phyloP scores from a whole-genome alignment of 2,329 filamentous ascomycete species.

The Colletotrichum lentis region DNA sequence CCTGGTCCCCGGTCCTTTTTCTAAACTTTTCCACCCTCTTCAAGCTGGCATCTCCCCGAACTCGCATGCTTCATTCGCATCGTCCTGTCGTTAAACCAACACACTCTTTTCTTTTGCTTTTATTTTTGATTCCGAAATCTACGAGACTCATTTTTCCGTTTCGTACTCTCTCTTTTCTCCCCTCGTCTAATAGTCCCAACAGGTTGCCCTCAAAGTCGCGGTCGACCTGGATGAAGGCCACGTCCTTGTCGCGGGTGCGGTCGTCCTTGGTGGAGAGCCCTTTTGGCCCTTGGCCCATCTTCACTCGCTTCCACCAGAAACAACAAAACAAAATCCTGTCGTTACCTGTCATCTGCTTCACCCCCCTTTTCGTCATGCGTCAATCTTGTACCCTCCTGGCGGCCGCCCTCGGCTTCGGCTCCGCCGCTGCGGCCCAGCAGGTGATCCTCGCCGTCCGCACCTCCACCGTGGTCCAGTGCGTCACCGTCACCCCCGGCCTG shows the following conservation, averaged over 20 bases:
- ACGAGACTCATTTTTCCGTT: too few relatives aligned
- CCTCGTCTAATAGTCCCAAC: too few relatives aligned
- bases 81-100: neutral
- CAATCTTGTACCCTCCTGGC: neutral
- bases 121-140: too few relatives aligned
- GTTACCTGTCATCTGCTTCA: neutral
- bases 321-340: neutral
- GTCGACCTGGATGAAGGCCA: conserved; percentile 43
- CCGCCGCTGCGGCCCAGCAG: neutral
- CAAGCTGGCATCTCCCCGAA: neutral
- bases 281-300: too few relatives aligned
- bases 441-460: neutral
- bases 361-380: neutral
- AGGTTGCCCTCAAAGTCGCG: conserved; percentile 42
- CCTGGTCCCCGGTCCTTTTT: too few relatives aligned
- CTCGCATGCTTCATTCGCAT: neutral
- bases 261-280: conserved; percentile 37
- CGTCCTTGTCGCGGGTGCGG: conserved; percentile 26
- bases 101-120: neutral
- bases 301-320: too few relatives aligned
- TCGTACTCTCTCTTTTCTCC: too few relatives aligned
- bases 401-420: neutral
- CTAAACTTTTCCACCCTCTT: neutral
- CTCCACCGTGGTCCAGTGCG: neutral
- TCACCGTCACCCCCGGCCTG: neutral